phyloP scores from a whole-genome alignment of 1,139 yeast species.

The Debaryomycetaceae sp. region DNA sequence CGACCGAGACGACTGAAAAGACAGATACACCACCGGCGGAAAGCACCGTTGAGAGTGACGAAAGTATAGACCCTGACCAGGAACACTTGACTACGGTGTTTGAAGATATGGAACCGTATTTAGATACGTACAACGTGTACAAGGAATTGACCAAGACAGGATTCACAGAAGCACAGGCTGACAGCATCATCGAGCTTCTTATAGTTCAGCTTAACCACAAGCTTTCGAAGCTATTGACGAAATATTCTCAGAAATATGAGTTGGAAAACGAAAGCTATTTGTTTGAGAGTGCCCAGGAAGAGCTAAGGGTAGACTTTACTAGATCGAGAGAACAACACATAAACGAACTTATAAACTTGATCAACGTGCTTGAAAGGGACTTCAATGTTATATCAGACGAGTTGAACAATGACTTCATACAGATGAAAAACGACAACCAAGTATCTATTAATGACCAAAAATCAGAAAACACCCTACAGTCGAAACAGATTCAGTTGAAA shows the following conservation, averaged over 20 bases:
- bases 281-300: conserved; percentile 92
- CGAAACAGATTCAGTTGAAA: conserved; percentile 63
- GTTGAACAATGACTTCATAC: conserved; percentile 65
- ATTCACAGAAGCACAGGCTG: conserved; percentile 54
- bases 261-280: conserved; percentile 83
- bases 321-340: conserved; percentile 70
- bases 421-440: conserved; percentile 69
- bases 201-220: conserved; percentile 50
- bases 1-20: not conserved
- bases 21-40: not conserved
- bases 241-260: conserved; percentile 64
- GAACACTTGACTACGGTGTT: conserved; percentile 32
- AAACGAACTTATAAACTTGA: conserved; percentile 63
- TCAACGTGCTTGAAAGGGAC: conserved; percentile 70
- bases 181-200: conserved; percentile 48
- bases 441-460: conserved; percentile 86
- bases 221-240: conserved; percentile 54
- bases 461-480: conserved; percentile 76
- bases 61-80: conserved; percentile 8
- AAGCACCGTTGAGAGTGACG: not conserved
- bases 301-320: conserved; percentile 75
- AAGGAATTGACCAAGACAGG: conserved; percentile 42
- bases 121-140: conserved; percentile 50
- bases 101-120: conserved; percentile 45
- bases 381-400: conserved; percentile 73